These are phyloP conservation scores for Dysphania ambrosioides DNA, from an alignment of 148 eudicot species.

Conservation along the genomic window DNA sequence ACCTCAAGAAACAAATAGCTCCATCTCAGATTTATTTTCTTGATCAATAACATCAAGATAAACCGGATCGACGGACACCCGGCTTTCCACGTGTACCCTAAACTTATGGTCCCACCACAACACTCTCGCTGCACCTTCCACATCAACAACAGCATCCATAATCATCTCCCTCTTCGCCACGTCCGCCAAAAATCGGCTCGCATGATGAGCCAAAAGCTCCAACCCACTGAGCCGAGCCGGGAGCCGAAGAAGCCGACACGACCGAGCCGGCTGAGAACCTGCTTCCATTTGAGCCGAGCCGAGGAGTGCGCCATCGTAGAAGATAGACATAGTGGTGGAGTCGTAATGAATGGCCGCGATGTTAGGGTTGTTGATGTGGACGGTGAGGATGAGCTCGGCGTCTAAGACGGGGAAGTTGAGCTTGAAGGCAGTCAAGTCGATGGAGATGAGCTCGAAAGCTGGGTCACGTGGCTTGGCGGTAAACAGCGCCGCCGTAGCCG, in stretches of 20 bases:
- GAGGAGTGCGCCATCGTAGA: conserved; percentile 63
- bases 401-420: conserved; percentile 65
- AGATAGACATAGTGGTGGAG: conserved; percentile 65
- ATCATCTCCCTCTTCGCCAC: conserved; percentile 74
- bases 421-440: conserved; percentile 67
- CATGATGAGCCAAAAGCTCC: conserved; percentile 70
- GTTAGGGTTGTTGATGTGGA: conserved; percentile 94
- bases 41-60: conserved; percentile 82
- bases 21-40: conserved; percentile 62
- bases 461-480: conserved; percentile 61
- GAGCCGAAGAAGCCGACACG: conserved; percentile 54
- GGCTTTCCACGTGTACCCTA: conserved; percentile 75
- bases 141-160: conserved; percentile 61
- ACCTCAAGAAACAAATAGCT: conserved; percentile 38
- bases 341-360: conserved; percentile 55
- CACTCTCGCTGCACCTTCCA: conserved; percentile 69
- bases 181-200: conserved; percentile 46
- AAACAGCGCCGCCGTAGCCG: conserved; percentile 42
- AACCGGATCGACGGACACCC: conserved; percentile 77
- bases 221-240: conserved; percentile 77
- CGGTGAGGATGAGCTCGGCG: conserved; percentile 73
- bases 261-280: conserved; percentile 62
- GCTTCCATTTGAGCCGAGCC: conserved; percentile 66
- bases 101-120: conserved; percentile 86
- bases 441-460: conserved; percentile 58